Evolutionary conservation across 2,329 filamentous ascomycete species (phyloP).

Genomic region (Sporothrix euskadiensis): DNA sequence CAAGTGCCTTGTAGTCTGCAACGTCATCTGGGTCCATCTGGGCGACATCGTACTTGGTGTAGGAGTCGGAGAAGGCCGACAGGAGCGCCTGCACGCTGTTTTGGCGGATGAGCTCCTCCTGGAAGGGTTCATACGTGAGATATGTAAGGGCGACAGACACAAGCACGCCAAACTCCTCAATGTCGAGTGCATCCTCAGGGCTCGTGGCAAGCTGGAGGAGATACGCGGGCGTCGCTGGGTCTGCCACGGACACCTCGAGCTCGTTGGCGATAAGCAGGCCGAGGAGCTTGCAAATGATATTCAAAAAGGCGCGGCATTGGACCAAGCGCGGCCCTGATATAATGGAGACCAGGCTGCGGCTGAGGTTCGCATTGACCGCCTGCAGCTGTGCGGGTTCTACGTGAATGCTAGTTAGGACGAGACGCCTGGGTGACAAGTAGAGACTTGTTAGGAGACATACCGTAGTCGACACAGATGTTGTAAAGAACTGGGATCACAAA

Average conservation of each 20-base stretch:
- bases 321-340: conserved; percentile 49
- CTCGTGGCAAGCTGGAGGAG: conserved; percentile 54
- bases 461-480: conserved; percentile 65
- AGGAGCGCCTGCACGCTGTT: conserved; percentile 49
- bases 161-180: conserved; percentile 57
- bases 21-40: conserved; percentile 50
- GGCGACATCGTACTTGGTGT: conserved; percentile 45
- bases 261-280: conserved; percentile 56
- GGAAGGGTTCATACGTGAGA: conserved; percentile 55
- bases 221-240: conserved; percentile 49
- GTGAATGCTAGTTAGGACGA: not conserved
- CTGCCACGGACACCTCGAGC: conserved; percentile 48
- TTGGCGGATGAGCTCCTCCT: conserved; percentile 49
- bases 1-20: conserved; percentile 43
- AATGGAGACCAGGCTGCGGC: conserved; percentile 50
- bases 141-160: conserved; percentile 57
- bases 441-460: conserved; percentile 42
- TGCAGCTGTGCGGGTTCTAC: conserved; percentile 59
- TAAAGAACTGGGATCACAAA: conserved; percentile 62
- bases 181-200: conserved; percentile 46
- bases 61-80: conserved; percentile 50
- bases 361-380: conserved; percentile 55
- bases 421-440: not conserved
- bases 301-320: conserved; percentile 47
- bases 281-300: conserved; percentile 59